Conservation (phyloP, 148 eudicot genomes). For the Amaranthus palmeri region DNA sequence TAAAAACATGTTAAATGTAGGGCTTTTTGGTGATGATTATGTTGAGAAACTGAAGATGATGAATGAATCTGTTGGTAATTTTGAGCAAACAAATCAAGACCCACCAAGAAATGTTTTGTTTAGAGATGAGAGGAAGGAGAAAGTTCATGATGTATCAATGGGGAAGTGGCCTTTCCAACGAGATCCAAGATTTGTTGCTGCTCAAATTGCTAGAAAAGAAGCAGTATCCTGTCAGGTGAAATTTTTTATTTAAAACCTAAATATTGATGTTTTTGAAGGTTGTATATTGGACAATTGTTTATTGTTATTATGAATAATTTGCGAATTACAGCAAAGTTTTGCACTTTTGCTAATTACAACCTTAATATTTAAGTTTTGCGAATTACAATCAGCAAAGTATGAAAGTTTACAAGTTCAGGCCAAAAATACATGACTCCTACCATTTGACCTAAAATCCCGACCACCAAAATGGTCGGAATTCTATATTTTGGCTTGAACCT, state of each 20-base stretch:
- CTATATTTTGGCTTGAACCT: no score
- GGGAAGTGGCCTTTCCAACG: conserved; percentile 17
- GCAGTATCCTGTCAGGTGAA: conserved; percentile 19
- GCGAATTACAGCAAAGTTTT: no score
- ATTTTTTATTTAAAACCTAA: background rate
- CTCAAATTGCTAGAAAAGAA: conserved; percentile 8
- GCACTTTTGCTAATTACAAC: no score
- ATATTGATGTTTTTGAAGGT: background rate
- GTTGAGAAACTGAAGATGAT: conserved; percentile 7
- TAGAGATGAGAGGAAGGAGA: conserved; percentile 13
- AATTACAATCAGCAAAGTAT: no score
- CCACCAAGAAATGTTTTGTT: conserved; percentile 9
- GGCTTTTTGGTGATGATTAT: conserved; percentile 10
- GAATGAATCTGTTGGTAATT: background rate
- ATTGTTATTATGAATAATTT: no score
- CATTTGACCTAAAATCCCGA: no score
- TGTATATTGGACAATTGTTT: background rate
- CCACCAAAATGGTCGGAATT: no score
- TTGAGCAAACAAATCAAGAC: background rate
- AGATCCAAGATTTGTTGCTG: conserved; percentile 9
- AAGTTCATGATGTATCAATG: conserved; percentile 2
- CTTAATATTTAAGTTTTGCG: no score
- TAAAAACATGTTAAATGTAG: conserved; percentile 18
- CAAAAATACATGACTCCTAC: no score
- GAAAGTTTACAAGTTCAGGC: no score